These are phyloP conservation scores for Penicillium corylophilum DNA, from an alignment of 2,329 filamentous ascomycete species.

Conservation along the genomic window DNA sequence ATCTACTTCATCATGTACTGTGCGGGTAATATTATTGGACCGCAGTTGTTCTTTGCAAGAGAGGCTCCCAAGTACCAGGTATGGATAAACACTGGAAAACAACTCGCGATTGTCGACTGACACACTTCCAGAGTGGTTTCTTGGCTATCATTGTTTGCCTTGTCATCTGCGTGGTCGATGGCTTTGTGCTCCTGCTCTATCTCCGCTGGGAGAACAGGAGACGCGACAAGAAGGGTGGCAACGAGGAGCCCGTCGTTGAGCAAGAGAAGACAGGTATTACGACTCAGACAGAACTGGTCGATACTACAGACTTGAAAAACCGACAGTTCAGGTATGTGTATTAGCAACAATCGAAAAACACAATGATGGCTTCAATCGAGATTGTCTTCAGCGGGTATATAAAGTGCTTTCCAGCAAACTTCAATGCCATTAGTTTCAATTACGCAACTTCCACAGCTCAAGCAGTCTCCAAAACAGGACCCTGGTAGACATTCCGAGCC, in stretches of 20 bases:
- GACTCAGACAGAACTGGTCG: neutral
- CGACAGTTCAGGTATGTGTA: constrained; percentile 18
- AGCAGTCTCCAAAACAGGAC: neutral
- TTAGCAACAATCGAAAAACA: neutral
- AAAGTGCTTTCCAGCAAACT: too few species aligned
- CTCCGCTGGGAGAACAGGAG: constrained; percentile 16
- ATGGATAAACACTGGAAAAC: neutral
- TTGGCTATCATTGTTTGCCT: constrained; percentile 20
- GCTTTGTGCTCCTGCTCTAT: constrained; percentile 11
- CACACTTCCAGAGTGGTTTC: constrained; percentile 15
- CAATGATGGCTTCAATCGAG: neutral
- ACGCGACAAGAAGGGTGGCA: constrained; percentile 2
- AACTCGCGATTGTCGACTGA: neutral
- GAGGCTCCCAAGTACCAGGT: constrained; percentile 39
- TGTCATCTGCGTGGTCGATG: constrained; percentile 11
- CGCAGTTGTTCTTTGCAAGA: constrained; percentile 44
- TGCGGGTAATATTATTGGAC: constrained; percentile 46
- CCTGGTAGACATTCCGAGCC: constrained; percentile 32
- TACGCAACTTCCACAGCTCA: neutral
- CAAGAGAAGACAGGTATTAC: neutral
- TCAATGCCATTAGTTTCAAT: neutral
- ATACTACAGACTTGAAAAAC: constrained; percentile 19
- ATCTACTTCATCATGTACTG: constrained; percentile 46
- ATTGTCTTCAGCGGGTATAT: too few species aligned
- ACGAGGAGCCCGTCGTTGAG: neutral